A percentile compares a stretch with the other conserved stretches of the same genome.
These are phyloP conservation scores for Kodamaea sagamina DNA, from an alignment of 805 yeast species.

Conservation along the genomic window DNA sequence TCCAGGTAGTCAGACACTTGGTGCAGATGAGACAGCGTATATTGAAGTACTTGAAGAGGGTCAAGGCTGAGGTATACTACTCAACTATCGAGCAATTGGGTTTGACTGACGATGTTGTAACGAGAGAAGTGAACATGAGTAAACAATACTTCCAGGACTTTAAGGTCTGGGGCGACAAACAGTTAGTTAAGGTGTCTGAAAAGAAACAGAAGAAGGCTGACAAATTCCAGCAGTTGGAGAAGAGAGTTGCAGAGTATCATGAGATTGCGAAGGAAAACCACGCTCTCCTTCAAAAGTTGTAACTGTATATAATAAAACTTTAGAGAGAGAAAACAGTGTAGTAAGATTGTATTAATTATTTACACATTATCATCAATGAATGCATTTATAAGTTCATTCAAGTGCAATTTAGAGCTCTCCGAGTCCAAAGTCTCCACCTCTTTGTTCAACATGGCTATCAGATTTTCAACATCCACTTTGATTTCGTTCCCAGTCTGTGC, in stretches of 20 bases:
- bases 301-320: conserved; percentile 7
- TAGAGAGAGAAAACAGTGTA: background rate
- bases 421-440: conserved; percentile 20
- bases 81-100: conserved; percentile 88
- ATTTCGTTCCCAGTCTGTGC: conserved; percentile 24
- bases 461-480: conserved; percentile 23
- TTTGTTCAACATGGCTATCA: conserved; percentile 23
- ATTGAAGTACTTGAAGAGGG: conserved; percentile 77
- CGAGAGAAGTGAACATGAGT: conserved; percentile 79
- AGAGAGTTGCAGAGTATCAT: conserved; percentile 42
- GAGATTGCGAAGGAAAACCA: conserved; percentile 40
- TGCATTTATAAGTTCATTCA: conserved; percentile 28
- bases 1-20: conserved; percentile 72
- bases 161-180: conserved; percentile 74
- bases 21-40: conserved; percentile 89
- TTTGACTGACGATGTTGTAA: conserved; percentile 74
- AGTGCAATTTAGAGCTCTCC: conserved; percentile 18
- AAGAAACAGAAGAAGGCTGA: conserved; percentile 29
- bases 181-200: conserved; percentile 50
- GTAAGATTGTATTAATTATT: too few relatives aligned
- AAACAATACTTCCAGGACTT: conserved; percentile 76
- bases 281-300: conserved; percentile 18
- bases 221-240: conserved; percentile 33
- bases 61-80: conserved; percentile 78
- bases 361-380: conserved; percentile 7